Conservation (phyloP, 768 basidiomycete species). For the Lentinula aciculospora region DNA sequence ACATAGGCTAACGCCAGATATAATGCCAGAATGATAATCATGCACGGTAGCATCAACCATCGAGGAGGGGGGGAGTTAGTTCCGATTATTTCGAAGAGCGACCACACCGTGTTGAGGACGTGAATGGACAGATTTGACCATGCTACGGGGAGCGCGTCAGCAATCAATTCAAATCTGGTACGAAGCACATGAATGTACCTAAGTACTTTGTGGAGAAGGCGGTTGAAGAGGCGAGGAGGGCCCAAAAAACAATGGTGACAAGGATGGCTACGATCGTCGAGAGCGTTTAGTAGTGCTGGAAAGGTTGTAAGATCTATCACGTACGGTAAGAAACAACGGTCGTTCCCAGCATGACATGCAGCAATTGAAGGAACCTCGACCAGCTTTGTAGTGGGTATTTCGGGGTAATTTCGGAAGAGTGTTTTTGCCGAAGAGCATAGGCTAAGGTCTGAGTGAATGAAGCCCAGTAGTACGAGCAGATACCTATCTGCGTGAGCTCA, state of each 20-base stretch:
- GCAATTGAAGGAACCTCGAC: slow-evolving; percentile 46
- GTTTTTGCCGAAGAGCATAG: slow-evolving; percentile 23
- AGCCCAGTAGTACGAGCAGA: slow-evolving; percentile 59
- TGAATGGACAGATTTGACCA: slow-evolving; percentile 61
- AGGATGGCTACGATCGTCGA: slow-evolving; percentile 41
- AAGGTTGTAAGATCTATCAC: slow-evolving; percentile 18
- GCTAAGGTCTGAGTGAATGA: slow-evolving; percentile 45
- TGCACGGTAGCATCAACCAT: slow-evolving; percentile 43
- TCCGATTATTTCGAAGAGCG: slow-evolving; percentile 50
- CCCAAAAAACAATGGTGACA: slow-evolving; percentile 63
- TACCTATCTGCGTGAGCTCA: slow-evolving; percentile 52
- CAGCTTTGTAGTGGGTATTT: slow-evolving; percentile 55
- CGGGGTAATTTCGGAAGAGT: slow-evolving; percentile 14
- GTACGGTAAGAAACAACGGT: slow-evolving; percentile 54
- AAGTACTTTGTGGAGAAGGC: slow-evolving; percentile 34
- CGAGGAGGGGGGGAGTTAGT: slow-evolving; percentile 48
- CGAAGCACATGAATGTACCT: slow-evolving; percentile 24
- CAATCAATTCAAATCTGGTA: neutral
- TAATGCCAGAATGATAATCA: slow-evolving; percentile 41
- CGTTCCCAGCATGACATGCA: slow-evolving; percentile 49
- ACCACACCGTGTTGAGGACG: slow-evolving; percentile 51
- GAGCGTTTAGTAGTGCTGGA: neutral
- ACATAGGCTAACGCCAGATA: slow-evolving; percentile 72
- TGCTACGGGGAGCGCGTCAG: slow-evolving; percentile 24
- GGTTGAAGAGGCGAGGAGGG: slow-evolving; percentile 35